phyloP scores from a whole-genome alignment of 1,284 basidiomycete genomes.

The Trichosporon asahii region DNA sequence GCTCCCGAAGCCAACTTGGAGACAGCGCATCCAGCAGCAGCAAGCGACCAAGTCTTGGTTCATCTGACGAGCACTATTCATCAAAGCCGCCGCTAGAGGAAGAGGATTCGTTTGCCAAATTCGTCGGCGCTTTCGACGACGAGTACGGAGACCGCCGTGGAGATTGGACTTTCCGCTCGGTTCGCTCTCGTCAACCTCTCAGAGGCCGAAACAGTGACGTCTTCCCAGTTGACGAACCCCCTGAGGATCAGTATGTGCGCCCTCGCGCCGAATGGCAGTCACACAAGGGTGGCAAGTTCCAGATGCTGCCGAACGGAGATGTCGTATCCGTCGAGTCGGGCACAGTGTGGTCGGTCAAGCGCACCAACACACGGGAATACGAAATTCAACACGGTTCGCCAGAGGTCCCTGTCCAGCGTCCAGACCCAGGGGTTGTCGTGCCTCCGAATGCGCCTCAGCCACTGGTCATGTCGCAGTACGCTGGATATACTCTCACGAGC shows the following conservation, averaged over 20 bases:
- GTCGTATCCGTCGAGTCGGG: conserved; percentile 40
- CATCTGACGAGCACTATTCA: neutral
- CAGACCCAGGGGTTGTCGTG: neutral
- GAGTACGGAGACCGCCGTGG: conserved; percentile 53
- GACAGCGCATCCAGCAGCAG: conserved; percentile 21
- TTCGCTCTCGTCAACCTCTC: conserved; percentile 14
- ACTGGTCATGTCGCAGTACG: conserved; percentile 8
- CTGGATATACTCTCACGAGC: conserved; percentile 30
- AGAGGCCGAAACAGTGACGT: neutral
- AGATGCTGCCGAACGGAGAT: conserved; percentile 42
- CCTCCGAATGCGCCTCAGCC: conserved; percentile 11
- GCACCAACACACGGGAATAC: conserved; percentile 39
- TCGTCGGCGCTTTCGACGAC: conserved; percentile 53
- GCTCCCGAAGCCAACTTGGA: conserved; percentile 43
- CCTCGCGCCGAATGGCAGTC: conserved; percentile 47
- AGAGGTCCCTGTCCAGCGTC: neutral
- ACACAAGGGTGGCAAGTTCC: conserved; percentile 44
- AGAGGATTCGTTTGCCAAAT: conserved; percentile 53
- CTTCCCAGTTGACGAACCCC: conserved; percentile 7
- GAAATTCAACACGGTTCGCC: conserved; percentile 37
- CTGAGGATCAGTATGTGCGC: neutral
- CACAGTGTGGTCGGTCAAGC: conserved; percentile 39
- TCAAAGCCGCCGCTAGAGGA: conserved; percentile 31
- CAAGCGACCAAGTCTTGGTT: neutral
- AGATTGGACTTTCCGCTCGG: conserved; percentile 51